Conservation (phyloP, 2,329 filamentous ascomycete species). For the Xylaria sp. region DNA sequence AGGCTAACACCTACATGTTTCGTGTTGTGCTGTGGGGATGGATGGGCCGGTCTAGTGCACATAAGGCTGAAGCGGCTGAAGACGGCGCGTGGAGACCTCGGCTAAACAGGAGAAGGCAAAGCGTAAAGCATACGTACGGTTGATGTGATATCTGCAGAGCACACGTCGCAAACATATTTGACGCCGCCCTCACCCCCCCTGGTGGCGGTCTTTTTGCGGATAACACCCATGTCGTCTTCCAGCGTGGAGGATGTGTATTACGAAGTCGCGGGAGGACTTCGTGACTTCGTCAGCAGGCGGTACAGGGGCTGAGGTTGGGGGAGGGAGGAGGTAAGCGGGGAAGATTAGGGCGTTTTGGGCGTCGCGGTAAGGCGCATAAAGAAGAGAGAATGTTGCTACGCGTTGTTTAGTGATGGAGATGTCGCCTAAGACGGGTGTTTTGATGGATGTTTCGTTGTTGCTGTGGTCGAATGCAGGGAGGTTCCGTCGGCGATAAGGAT, state of each 20-base stretch:
- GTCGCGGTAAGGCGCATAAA: background rate
- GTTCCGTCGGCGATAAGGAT: background rate
- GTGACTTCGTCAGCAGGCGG: too few relatives aligned
- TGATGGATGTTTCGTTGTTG: background rate
- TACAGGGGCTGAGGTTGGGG: too few relatives aligned
- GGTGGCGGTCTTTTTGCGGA: conserved; percentile 90
- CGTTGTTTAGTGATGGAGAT: background rate
- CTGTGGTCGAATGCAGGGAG: background rate
- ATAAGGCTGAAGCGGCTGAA: background rate
- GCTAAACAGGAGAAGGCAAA: background rate
- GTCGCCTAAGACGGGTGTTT: background rate
- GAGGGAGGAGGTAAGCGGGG: conserved; percentile 7
- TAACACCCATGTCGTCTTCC: conserved; percentile 74
- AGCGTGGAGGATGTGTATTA: conserved; percentile 20
- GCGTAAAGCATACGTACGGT: conserved; percentile 65
- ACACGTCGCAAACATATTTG: conserved; percentile 97
- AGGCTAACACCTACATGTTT: background rate
- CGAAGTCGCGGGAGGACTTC: conserved; percentile 26
- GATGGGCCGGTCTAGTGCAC: conserved; percentile 4
- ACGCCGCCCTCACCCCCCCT: conserved; percentile 84
- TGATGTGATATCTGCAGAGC: conserved; percentile 93
- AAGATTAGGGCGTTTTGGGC: background rate
- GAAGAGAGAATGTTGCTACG: background rate
- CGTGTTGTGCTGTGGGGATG: background rate
- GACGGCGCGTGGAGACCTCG: background rate